phyloP scores from a whole-genome alignment of 1,284 basidiomycete genomes.

The Phellopilus nigrolimitatus region DNA sequence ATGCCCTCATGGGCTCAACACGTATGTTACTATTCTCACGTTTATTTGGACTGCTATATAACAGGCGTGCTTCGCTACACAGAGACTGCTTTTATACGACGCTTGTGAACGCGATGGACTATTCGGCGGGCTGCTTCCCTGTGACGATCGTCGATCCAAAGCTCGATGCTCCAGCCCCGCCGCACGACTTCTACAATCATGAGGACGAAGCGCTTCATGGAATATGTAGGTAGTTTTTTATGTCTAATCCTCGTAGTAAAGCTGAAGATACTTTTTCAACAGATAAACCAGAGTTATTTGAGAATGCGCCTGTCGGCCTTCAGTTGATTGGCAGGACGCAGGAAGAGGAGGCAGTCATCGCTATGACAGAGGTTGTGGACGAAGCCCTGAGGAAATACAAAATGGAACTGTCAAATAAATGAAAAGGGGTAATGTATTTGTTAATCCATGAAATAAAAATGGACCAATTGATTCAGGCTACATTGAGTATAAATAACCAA shows the following conservation, averaged over 20 bases:
- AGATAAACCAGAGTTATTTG: conserved; percentile 35
- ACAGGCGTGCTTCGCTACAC: background rate
- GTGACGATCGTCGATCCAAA: conserved; percentile 30
- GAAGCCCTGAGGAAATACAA: conserved; percentile 19
- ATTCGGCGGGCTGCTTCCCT: conserved; percentile 37
- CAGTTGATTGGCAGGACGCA: conserved; percentile 39
- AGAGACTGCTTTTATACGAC: conserved; percentile 30
- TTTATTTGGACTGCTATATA: background rate
- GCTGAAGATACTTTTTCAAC: background rate
- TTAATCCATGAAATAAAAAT: background rate
- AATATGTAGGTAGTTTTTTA: conserved; percentile 29
- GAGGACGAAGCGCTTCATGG: conserved; percentile 35
- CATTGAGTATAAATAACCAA: no score
- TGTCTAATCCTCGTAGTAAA: background rate
- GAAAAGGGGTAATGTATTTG: background rate
- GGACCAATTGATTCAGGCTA: no score
- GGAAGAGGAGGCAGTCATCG: conserved; percentile 39
- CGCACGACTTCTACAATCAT: conserved; percentile 28
- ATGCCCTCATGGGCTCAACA: conserved; percentile 21
- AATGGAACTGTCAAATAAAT: background rate
- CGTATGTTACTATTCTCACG: background rate
- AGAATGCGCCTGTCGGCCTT: conserved; percentile 38
- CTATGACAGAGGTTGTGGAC: conserved; percentile 28
- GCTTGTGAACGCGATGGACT: conserved; percentile 38
- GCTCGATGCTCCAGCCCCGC: conserved; percentile 21